Conservation (phyloP, 768 basidiomycete genomes). For the Psilocybe cyanescens region DNA sequence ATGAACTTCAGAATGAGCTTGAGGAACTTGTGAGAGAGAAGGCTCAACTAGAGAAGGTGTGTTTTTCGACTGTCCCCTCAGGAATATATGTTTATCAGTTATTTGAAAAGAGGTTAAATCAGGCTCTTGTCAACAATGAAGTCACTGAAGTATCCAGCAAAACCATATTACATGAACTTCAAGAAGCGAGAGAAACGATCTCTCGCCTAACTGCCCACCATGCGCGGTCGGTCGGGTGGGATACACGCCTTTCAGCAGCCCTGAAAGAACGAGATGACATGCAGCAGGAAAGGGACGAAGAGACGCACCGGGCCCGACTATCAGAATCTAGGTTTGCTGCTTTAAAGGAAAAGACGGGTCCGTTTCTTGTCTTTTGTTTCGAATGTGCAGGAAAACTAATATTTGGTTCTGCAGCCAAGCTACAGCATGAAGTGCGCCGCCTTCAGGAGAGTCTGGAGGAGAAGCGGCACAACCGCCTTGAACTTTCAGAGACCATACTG, state of each 20-base stretch:
- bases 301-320: constrained; percentile 64
- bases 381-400: background rate
- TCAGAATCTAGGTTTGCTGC: constrained; percentile 70
- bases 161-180: constrained; percentile 71
- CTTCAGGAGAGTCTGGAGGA: constrained; percentile 68
- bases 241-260: constrained; percentile 64
- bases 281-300: constrained; percentile 79
- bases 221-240: constrained; percentile 72
- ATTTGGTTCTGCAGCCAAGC: constrained; percentile 51
- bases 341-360: constrained; percentile 71
- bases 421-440: constrained; percentile 67
- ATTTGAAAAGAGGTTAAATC: constrained; percentile 65
- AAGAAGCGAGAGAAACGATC: constrained; percentile 70
- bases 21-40: constrained; percentile 61
- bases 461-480: constrained; percentile 60
- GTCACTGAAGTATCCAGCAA: constrained; percentile 81
- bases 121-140: constrained; percentile 82
- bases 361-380: constrained; percentile 19
- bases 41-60: constrained; percentile 61
- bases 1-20: constrained; percentile 23
- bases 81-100: background rate
- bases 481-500: constrained; percentile 69
- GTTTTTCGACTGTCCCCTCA: constrained; percentile 8
- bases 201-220: constrained; percentile 70
- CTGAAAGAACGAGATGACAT: constrained; percentile 82